Conservation (phyloP, 352 stramenopile genomes). For the Globisporangium paroecandrum region DNA sequence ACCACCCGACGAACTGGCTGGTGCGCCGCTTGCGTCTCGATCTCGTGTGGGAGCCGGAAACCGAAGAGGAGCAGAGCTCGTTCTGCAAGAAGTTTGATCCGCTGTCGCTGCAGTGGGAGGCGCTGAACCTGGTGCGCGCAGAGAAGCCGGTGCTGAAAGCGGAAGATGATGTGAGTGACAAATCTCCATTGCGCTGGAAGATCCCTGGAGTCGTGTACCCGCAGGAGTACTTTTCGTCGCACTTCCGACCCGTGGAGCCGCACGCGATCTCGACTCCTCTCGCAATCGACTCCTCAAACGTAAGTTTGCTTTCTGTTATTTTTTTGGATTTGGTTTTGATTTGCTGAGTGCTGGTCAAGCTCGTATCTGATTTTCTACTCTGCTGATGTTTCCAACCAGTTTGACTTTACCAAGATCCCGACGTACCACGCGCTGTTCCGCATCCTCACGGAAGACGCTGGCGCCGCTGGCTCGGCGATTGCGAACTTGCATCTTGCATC, state of each 20-base stretch:
- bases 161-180: conserved; percentile 6
- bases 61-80: conserved; percentile 41
- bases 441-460: conserved; percentile 72
- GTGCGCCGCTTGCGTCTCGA: conserved; percentile 64
- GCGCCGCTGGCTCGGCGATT: conserved; percentile 56
- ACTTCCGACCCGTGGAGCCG: conserved; percentile 34
- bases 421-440: conserved; percentile 66
- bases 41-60: conserved; percentile 62
- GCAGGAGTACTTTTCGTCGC: conserved; percentile 45
- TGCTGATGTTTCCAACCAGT: conserved; percentile 17
- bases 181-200: conserved; percentile 36
- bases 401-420: conserved; percentile 60
- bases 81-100: conserved; percentile 65
- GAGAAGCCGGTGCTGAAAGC: conserved; percentile 6
- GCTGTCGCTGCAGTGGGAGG: conserved; percentile 56
- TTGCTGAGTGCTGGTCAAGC: neutral
- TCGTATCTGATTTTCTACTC: neutral
- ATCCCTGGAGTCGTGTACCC: conserved; percentile 51
- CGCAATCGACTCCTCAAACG: conserved; percentile 46
- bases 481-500: conserved; percentile 63
- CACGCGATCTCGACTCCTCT: conserved; percentile 39
- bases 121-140: conserved; percentile 42
- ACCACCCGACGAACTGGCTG: conserved; percentile 58
- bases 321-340: neutral
- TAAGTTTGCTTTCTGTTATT: conserved; percentile 16